A percentile compares a stretch with the other conserved stretches of the same genome.
Conservation (phyloP, 1,284 basidiomycete species). For the Irpex rosettiformis region DNA sequence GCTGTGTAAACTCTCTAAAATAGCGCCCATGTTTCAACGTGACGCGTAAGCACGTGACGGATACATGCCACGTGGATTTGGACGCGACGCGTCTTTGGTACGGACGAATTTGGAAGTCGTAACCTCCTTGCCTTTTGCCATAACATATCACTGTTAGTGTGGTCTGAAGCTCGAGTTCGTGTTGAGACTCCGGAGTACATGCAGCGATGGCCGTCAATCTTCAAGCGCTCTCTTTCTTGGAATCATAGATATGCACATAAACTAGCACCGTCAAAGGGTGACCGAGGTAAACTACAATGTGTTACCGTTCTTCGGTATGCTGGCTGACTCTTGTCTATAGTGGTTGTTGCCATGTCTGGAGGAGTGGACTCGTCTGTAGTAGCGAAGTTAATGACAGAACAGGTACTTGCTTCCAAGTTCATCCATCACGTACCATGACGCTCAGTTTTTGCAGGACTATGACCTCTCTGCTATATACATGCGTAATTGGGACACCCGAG, state of each 20-base stretch:
- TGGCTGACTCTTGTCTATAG: constrained; percentile 33
- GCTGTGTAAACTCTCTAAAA: neutral
- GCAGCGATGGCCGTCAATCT: constrained; percentile 20
- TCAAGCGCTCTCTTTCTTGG: constrained; percentile 20
- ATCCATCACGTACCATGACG: neutral
- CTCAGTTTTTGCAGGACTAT: constrained; percentile 51
- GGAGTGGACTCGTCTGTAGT: constrained; percentile 94
- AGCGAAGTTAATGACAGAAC: constrained; percentile 67
- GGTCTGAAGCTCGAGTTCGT: no score
- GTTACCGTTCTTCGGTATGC: no score
- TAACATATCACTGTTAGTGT: no score
- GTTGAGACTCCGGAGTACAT: constrained; percentile 11
- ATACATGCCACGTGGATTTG: constrained; percentile 4
- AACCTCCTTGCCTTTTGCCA: no score
- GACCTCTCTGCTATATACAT: constrained; percentile 89
- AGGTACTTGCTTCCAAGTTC: constrained; percentile 37
- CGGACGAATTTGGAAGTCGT: no score
- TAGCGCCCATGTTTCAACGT: constrained; percentile 3
- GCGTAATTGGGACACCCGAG: constrained; percentile 90
- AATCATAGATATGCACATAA: constrained; percentile 19
- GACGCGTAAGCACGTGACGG: constrained; percentile 3
- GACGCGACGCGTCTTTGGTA: constrained; percentile 1
- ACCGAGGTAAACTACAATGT: constrained; percentile 18
- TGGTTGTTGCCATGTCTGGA: constrained; percentile 92
- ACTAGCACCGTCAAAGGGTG: constrained; percentile 22